Base-by-base conservation (phyloP, 2,329 filamentous ascomycete species). In the Ilyonectria sp. region DNA sequence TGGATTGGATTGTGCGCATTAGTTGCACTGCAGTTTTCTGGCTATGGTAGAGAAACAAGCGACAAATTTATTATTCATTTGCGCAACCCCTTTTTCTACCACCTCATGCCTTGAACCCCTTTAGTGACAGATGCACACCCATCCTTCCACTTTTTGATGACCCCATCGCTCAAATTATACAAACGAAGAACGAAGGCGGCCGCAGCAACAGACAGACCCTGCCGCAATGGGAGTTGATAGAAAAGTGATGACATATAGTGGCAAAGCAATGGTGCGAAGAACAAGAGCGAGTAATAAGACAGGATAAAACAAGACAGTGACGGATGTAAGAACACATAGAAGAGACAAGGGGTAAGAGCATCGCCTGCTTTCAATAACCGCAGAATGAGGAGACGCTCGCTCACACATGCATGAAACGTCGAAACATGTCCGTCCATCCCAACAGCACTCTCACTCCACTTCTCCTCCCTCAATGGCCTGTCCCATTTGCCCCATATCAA, bases 341-440 rank as follows among this genome's bases (percentile, higher is more conserved):
- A 23, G 44, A 35, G 43, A 37, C 35, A 40, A n/a, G 19, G 54
- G 23, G n/a, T 21, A 56, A 43, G 6, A 55, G 26, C 43, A 23
- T 54, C 54, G 43, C 63, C 56, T 57, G 44, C 53, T 58, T 62
- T 54, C 40, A 63, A 58, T 37, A 40, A 54, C n/a, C 40, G 31
- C 15, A 43, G 53, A 62, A 63, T 59, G 53, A 63, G 37, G 63
- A 66, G 53, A 58, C 58, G 59, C 59, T 62, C 54, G 63, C 58
- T 59, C 59, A 65, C 43, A 49, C 57, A 65, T 65, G 63, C 63
- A 57, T 65, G 44, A 60, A 60, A 55, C 23, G 19, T 44, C 60
- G 50, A 52, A 53, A 55, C 33, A 61, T 53, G 43, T 35, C 35
- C 47, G 23, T 46, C 26, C 35, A 44, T 37, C 44, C 26, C 46